Evolutionary conservation across 306 rosid genomes (phyloP).

Genomic region (Geum urbanum): DNA sequence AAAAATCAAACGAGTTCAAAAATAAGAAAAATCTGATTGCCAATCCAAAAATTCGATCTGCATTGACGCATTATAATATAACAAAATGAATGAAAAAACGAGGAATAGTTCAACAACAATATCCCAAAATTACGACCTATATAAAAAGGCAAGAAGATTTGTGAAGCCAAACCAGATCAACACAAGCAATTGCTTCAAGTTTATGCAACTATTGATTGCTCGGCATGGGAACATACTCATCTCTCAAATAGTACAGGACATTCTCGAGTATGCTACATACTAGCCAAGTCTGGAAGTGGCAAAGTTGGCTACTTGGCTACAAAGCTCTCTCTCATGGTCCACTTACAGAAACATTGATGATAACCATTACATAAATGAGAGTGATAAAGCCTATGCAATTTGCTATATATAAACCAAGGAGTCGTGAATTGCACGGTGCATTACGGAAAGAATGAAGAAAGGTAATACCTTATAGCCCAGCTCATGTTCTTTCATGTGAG

Average conservation of each 20-base stretch:
- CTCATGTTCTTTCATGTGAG: conserved; percentile 37
- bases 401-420: conserved; percentile 3
- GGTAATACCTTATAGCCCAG: background rate
- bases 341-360: background rate
- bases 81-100: too few relatives aligned
- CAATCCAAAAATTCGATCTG: too few relatives aligned
- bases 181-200: background rate
- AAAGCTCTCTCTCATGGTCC: background rate
- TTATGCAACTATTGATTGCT: background rate
- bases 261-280: background rate
- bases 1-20: too few relatives aligned
- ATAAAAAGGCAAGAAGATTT: background rate
- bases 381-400: background rate
- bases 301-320: background rate
- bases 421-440: conserved; percentile 20
- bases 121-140: background rate
- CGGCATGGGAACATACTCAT: background rate
- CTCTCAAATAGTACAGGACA: background rate
- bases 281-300: background rate
- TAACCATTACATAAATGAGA: background rate
- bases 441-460: conserved; percentile 10
- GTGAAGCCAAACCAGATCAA: background rate
- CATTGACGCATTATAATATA: too few relatives aligned
- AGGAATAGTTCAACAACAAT: too few relatives aligned
- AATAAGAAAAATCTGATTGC: too few relatives aligned